Evolutionary conservation across 2,329 filamentous ascomycete genomes (phyloP).

Genomic region (Exophiala bonariae): DNA sequence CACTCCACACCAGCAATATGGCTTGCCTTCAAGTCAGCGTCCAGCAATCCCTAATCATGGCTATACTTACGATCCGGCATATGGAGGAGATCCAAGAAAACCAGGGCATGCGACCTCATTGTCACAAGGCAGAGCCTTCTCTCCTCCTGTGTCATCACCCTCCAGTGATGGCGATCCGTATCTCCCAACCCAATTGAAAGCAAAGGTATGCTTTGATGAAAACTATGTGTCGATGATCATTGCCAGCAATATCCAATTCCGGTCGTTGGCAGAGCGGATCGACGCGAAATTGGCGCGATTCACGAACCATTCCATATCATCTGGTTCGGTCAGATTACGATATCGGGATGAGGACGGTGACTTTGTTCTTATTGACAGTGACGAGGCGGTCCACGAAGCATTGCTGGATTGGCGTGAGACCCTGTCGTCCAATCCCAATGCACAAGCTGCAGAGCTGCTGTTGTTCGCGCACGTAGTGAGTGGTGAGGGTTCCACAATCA

Average conservation of each 20-base stretch:
- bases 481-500: background rate
- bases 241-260: constrained; percentile 90
- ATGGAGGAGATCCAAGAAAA: constrained; percentile 20
- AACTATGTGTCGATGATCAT: constrained; percentile 96
- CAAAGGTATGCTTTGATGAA: constrained; percentile 89
- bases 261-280: constrained; percentile 90
- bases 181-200: constrained; percentile 79
- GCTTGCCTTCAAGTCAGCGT: constrained; percentile 40
- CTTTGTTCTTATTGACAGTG: constrained; percentile 87
- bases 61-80: constrained; percentile 27
- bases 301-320: constrained; percentile 79
- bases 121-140: constrained; percentile 35
- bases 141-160: constrained; percentile 27
- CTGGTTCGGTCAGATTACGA: constrained; percentile 78
- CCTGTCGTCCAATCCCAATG: constrained; percentile 55
- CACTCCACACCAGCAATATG: constrained; percentile 65
- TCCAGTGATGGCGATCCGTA: constrained; percentile 39
- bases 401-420: constrained; percentile 92
- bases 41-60: constrained; percentile 22
- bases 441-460: constrained; percentile 25
- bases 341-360: constrained; percentile 93
- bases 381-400: constrained; percentile 94
- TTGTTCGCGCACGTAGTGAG: constrained; percentile 23
- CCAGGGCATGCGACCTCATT: constrained; percentile 22
- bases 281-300: constrained; percentile 90